These are phyloP conservation scores for Boletus eberwhitei DNA, from an alignment of 768 basidiomycete genomes.

Conservation along the genomic window DNA sequence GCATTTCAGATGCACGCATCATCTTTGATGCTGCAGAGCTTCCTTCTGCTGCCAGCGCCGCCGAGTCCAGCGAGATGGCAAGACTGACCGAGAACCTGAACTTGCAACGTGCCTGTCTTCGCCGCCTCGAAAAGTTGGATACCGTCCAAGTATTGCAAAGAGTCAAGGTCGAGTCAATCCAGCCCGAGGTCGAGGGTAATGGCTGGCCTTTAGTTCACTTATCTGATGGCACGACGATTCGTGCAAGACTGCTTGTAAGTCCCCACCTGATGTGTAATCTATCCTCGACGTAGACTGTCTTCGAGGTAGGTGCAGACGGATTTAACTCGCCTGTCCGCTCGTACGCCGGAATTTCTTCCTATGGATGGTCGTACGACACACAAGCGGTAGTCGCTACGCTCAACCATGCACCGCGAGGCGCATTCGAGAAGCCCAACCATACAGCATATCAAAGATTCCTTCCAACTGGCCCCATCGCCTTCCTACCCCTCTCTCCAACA, in stretches of 20 bases:
- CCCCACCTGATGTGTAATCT: neutral
- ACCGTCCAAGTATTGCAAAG: conserved; percentile 66
- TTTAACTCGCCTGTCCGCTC: conserved; percentile 90
- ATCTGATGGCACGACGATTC: conserved; percentile 60
- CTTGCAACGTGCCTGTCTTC: conserved; percentile 80
- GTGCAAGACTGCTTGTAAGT: conserved; percentile 73
- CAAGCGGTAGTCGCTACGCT: conserved; percentile 91
- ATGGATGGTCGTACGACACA: conserved; percentile 88
- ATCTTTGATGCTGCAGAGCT: conserved; percentile 58
- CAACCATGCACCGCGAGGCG: conserved; percentile 60
- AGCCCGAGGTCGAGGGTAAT: conserved; percentile 40
- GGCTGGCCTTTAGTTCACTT: conserved; percentile 82
- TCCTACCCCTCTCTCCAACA: conserved; percentile 80
- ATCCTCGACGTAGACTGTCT: neutral
- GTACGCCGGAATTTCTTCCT: conserved; percentile 81
- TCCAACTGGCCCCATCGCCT: conserved; percentile 92
- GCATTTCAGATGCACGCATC: conserved; percentile 76
- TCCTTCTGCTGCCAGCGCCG: conserved; percentile 25
- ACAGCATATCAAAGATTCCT: conserved; percentile 94
- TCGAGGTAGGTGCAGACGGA: conserved; percentile 91
- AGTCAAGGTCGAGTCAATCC: conserved; percentile 71
- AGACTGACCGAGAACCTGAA: conserved; percentile 91
- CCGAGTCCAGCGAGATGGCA: conserved; percentile 56
- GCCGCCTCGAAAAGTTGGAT: conserved; percentile 50
- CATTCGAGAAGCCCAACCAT: conserved; percentile 62